Evolutionary conservation across 768 basidiomycete species (phyloP).

Genomic region (Lactarius sanguifluus): DNA sequence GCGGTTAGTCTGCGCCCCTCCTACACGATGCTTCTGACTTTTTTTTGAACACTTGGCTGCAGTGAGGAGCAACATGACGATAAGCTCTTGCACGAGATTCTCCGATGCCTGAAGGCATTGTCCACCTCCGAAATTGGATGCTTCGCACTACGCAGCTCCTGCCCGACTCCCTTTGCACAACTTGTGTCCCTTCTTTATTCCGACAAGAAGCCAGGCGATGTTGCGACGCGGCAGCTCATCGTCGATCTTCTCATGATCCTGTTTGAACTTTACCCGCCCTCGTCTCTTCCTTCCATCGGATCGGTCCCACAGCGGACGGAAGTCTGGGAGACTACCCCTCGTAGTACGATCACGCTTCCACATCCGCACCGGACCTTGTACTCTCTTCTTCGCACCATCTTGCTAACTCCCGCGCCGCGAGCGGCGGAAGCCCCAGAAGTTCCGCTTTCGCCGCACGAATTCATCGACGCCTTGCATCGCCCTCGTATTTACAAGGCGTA

Average conservation of each 20-base stretch:
- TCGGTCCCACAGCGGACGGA: constrained; percentile 27
- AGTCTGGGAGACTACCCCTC: constrained; percentile 38
- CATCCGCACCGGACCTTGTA: constrained; percentile 70
- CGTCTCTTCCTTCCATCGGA: constrained; percentile 58
- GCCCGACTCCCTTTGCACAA: constrained; percentile 85
- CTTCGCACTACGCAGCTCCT: constrained; percentile 83
- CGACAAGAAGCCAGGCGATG: constrained; percentile 97
- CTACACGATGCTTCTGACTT: background rate
- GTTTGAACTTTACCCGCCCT: constrained; percentile 84
- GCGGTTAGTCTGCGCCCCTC: constrained; percentile 56
- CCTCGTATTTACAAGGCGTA: constrained; percentile 80
- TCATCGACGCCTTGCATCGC: constrained; percentile 69
- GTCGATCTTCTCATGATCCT: constrained; percentile 82
- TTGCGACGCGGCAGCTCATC: constrained; percentile 87
- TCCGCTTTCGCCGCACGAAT: constrained; percentile 72
- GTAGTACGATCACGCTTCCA: constrained; percentile 63
- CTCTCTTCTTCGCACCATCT: constrained; percentile 69
- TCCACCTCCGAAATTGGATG: constrained; percentile 89
- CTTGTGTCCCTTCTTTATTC: constrained; percentile 86
- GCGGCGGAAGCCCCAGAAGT: constrained; percentile 59
- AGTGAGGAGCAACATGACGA: constrained; percentile 99
- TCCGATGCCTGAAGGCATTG: constrained; percentile 92
- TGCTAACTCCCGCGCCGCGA: constrained; percentile 71
- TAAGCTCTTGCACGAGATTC: constrained; percentile 84
- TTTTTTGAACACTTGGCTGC: constrained; percentile 10